Evolutionary conservation across 139 green algal genomes (phyloP), one percentile per base, ranked within the genome.

Genomic region (Picocystis salinarum): DNA sequence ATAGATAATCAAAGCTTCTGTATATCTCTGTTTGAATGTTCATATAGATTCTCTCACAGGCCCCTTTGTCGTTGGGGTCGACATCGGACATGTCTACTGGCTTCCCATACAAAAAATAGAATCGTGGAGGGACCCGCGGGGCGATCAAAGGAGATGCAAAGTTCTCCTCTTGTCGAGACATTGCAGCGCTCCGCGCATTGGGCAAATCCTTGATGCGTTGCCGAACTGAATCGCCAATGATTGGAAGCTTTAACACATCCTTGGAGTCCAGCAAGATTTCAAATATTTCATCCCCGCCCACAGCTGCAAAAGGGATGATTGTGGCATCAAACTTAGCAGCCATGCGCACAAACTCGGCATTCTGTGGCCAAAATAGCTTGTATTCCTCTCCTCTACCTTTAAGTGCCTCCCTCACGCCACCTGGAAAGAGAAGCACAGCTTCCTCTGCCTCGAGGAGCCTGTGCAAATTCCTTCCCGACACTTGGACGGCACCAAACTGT

Each of bases 321-420:
- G 73, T 87, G 20, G 87, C 87, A 17, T 72, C 69, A 45, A 84
- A 80, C 18, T 66, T 65, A 9, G 67, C 69, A 0, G 84, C 84
- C 70, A 93, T 83, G 30, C 81, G 64, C 19, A 94, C 74, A 67
- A 94, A 93, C 62, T 96, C 87, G 12, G 64, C 40, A 23, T 69
- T 63, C 28, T 77, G 47, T 5, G 87, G 82, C 86, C 86, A 95
- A 34, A 92, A 69, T 0, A 96, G 61, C 52, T 83, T 49, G 69
- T 96, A 95, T 42, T 87, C 62, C 55, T 95, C 78, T 9, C 72
- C 64, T 27, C 59, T 69, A 13, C 42, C 26, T 57, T 83, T 80
- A 50, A 74, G 76, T 2, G 75, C 77, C 64, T 80, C 58, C 6
- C 52, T 34, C 2, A 60, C 52, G 15, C 57, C 57, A 12, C 57